phyloP scores from a whole-genome alignment of 495 filamentous ascomycete species.

The Penicillium bovifimosum region DNA sequence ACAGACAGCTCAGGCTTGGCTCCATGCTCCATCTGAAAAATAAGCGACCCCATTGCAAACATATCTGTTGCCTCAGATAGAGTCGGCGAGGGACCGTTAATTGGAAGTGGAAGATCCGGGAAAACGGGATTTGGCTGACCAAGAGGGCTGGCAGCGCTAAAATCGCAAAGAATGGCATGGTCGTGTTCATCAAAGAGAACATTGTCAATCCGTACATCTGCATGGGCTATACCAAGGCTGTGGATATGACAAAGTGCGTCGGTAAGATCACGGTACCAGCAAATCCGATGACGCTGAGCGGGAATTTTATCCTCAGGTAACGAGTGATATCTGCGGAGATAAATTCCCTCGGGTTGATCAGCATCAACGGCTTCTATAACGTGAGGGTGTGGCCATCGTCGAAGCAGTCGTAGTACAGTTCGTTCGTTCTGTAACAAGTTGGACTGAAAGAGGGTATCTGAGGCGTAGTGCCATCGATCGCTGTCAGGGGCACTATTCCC shows the following conservation, averaged over 20 bases:
- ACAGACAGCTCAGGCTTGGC: slow-evolving; percentile 15
- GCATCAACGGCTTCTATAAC: slow-evolving; percentile 22
- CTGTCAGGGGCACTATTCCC: slow-evolving; percentile 8
- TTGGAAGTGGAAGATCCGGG: slow-evolving; percentile 17
- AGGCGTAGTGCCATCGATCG: slow-evolving; percentile 21
- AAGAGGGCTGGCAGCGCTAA: slow-evolving; percentile 19
- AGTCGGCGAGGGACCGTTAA: slow-evolving; percentile 16
- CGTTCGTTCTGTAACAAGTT: slow-evolving; percentile 22
- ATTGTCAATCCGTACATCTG: slow-evolving; percentile 19
- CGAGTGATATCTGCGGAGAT: slow-evolving; percentile 17
- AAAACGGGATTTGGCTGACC: slow-evolving; percentile 17
- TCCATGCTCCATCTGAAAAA: slow-evolving; percentile 22
- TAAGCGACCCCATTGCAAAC: slow-evolving; percentile 23
- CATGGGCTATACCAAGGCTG: slow-evolving; percentile 13
- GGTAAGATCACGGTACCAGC: slow-evolving; percentile 13
- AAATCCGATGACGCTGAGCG: slow-evolving; percentile 9
- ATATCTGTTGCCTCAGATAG: slow-evolving; percentile 21
- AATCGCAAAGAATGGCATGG: slow-evolving; percentile 21
- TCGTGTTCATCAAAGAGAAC: slow-evolving; percentile 15
- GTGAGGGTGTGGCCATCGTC: slow-evolving; percentile 20
- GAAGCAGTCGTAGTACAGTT: slow-evolving; percentile 18
- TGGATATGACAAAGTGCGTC: slow-evolving; percentile 17
- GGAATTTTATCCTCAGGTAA: slow-evolving; percentile 9
- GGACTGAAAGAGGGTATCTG: slow-evolving; percentile 21
- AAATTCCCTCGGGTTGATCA: slow-evolving; percentile 18